A percentile compares a stretch with the other conserved stretches of the same genome.
phyloP scores from a whole-genome alignment of 192 early-diverging fungal genomes.

The Backusella australiensis region DNA sequence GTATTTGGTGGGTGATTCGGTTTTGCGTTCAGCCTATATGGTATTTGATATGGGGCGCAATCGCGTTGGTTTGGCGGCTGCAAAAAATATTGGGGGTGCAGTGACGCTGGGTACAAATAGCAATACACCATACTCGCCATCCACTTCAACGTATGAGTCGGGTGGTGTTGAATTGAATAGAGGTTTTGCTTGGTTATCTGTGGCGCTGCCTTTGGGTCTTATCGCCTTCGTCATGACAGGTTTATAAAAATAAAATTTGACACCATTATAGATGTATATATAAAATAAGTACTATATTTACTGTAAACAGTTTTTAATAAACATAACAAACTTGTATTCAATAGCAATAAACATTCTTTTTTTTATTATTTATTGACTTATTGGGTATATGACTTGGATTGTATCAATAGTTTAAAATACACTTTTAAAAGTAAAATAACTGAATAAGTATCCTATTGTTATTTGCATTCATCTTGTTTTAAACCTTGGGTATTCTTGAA shows the following conservation, averaged over 20 bases:
- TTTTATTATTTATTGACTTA: too few species aligned
- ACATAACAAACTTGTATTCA: background rate
- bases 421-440: too few species aligned
- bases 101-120: background rate
- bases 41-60: conserved; percentile 40
- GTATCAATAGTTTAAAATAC: too few species aligned
- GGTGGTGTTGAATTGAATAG: background rate
- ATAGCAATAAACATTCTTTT: too few species aligned
- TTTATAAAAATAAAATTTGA: background rate
- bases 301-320: background rate
- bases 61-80: conserved; percentile 27
- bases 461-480: too few species aligned
- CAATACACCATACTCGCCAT: background rate
- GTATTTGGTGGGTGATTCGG: conserved; percentile 35
- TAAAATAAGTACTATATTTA: background rate
- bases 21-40: conserved; percentile 33
- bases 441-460: too few species aligned
- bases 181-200: background rate
- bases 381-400: too few species aligned
- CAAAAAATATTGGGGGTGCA: conserved; percentile 18
- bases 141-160: background rate
- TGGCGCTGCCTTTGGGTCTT: background rate
- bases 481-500: too few species aligned
- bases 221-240: background rate
- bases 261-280: background rate